Evolutionary conservation across 2,329 filamentous ascomycete genomes (phyloP).

Genomic region (Cadophora sp.): DNA sequence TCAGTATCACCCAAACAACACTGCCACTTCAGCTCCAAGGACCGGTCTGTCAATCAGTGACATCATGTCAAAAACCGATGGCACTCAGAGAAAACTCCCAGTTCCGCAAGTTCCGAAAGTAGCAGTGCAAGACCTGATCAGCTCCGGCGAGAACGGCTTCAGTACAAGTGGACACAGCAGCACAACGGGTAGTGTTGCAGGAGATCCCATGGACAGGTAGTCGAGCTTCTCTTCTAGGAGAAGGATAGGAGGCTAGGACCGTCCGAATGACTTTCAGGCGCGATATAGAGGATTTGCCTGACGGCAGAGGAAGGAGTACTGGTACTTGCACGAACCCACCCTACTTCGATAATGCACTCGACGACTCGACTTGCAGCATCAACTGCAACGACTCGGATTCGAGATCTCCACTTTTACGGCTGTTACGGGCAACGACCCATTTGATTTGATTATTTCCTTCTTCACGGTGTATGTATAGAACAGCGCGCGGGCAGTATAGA

Average conservation of each 20-base stretch:
- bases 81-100: constrained; percentile 87
- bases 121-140: constrained; percentile 83
- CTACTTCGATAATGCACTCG: constrained; percentile 21
- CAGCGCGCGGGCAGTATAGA: constrained; percentile 38
- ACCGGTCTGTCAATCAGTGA: constrained; percentile 85
- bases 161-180: constrained; percentile 80
- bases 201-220: constrained; percentile 65
- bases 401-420: constrained; percentile 24
- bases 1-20: constrained; percentile 49
- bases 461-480: constrained; percentile 34
- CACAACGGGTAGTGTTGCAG: constrained; percentile 77
- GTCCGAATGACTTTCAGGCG: constrained; percentile 14
- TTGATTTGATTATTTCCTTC: background rate
- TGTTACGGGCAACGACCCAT: constrained; percentile 2
- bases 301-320: constrained; percentile 22
- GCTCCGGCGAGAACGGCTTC: constrained; percentile 61
- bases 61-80: constrained; percentile 89
- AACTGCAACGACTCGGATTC: constrained; percentile 7
- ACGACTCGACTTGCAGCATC: background rate
- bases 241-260: background rate
- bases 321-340: background rate
- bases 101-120: constrained; percentile 92
- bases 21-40: constrained; percentile 46
- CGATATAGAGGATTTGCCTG: constrained; percentile 27
- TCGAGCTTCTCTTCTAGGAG: background rate